Evolutionary conservation across 768 basidiomycete species (phyloP), one percentile per base, ranked within the genome.

Genomic region (Mycena chlorophos): DNA sequence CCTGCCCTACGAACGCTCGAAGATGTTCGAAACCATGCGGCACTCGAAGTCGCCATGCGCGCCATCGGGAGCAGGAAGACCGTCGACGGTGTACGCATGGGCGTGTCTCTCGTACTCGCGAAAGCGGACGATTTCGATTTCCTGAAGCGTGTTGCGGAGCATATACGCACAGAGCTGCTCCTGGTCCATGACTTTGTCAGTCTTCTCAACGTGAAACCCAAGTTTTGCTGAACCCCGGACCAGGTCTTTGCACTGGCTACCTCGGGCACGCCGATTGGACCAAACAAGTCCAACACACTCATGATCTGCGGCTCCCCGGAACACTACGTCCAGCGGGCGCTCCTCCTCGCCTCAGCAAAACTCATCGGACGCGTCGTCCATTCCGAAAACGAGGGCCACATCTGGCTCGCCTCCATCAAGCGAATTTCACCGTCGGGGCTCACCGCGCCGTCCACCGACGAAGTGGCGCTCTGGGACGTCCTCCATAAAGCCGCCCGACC

Each of bases 391-490:
- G 71, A 72, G 29, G 72, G 59, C 14, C 52, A 31, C 38, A 45
- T 60, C 51, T 78, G 76, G 74, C 63, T 80, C 4, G 84, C 80
- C 5, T 67, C 74, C 30, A 77, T 87, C n/a, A 73, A 77, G 5
- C 81, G 83, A 57, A 69, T 88, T 38, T 5, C 20, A 8, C n/a
- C 45, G 12, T 22, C 45, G 13, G 45, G 45, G 13, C 45, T 25
- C 23, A 81, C 30, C 5, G 71, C 69, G 5, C 76, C 79, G 0
- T 69, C 78, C 1, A 86, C 83, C 64, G 89, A 91, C 65, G 81
- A 80, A 42, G 75, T 77, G 3, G 86, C 88, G 38, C 73, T 91
- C 2, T 83, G 83, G 83, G 87, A 89, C 59, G 81, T 86, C 46
- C 71, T 89, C n/a, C 76, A 77, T 40, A 89, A 89, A 67, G 79